These are phyloP conservation scores for Candida corydali DNA, from an alignment of 805 yeast species.

Conservation along the genomic window DNA sequence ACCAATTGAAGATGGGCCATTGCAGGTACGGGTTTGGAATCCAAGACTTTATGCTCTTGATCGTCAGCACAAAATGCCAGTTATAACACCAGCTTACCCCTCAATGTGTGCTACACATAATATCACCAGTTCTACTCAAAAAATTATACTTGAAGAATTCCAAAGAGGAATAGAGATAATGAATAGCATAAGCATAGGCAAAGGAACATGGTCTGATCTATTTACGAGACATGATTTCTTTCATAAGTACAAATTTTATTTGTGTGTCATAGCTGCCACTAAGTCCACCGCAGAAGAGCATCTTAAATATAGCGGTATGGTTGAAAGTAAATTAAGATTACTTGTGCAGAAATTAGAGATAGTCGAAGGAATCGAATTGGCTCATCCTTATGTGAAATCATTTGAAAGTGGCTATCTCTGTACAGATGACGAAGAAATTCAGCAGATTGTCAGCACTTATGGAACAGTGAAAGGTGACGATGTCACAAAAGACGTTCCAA, in stretches of 20 bases:
- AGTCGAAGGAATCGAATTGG: conserved; percentile 68
- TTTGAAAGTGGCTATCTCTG: conserved; percentile 51
- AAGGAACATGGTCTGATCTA: conserved; percentile 68
- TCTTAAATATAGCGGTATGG: conserved; percentile 86
- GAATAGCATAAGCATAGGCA: conserved; percentile 61
- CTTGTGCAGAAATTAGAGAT: conserved; percentile 81
- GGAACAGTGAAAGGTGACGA: conserved; percentile 58
- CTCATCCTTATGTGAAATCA: conserved; percentile 78
- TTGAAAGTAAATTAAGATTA: conserved; percentile 80
- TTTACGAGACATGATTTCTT: conserved; percentile 81
- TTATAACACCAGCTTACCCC: conserved; percentile 96
- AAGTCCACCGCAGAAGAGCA: conserved; percentile 75
- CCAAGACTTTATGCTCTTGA: conserved; percentile 88
- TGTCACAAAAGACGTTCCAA: conserved; percentile 18
- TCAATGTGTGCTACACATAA: conserved; percentile 99
- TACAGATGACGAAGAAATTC: conserved; percentile 26
- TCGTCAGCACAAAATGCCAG: conserved; percentile 92
- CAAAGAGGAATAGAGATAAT: conserved; percentile 70
- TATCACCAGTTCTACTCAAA: conserved; percentile 83
- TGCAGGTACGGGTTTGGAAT: conserved; percentile 96
- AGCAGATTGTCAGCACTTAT: conserved; percentile 46
- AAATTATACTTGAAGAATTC: conserved; percentile 74
- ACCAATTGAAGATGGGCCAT: conserved; percentile 94
- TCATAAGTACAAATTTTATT: conserved; percentile 76
- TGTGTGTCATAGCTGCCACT: conserved; percentile 78